Evolutionary conservation across 257 asterid species (phyloP).

Genomic region (Solanum phureja): DNA sequence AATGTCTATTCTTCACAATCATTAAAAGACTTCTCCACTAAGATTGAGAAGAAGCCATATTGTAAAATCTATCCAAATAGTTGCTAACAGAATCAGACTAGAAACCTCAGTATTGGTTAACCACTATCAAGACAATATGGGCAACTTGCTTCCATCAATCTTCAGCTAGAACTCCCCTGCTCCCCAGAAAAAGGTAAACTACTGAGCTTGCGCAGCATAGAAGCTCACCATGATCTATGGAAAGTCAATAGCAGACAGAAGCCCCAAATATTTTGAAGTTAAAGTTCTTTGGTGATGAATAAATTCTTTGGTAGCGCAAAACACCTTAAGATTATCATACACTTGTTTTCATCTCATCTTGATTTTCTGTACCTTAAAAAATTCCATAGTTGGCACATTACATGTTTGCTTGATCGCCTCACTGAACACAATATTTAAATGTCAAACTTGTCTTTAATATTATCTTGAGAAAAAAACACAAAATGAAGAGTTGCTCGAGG

Average conservation of each 20-base stretch:
- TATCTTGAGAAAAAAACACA: not conserved
- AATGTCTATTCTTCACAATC: not conserved
- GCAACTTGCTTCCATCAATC: not conserved
- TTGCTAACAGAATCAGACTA: not conserved
- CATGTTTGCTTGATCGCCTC: not conserved
- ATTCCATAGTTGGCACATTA: not conserved
- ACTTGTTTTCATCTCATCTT: not conserved
- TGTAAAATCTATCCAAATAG: not conserved
- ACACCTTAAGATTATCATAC: not conserved
- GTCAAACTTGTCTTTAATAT: not conserved
- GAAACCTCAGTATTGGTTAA: not conserved
- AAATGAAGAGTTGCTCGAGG: not conserved
- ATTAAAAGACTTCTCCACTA: not conserved
- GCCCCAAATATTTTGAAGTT: not conserved
- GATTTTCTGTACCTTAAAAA: not conserved
- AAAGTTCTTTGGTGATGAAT: not conserved
- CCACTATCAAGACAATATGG: not conserved
- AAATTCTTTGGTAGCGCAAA: not conserved
- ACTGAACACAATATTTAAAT: not conserved
- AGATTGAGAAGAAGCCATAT: not conserved
- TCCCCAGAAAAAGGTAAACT: not conserved
- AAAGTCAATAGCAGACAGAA: not conserved
- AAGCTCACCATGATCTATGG: not conserved
- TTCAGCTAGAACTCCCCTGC: not conserved
- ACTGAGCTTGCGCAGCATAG: not conserved